Base-by-base conservation (phyloP, 345 rosid genomes). In the Populus pruinosa region DNA sequence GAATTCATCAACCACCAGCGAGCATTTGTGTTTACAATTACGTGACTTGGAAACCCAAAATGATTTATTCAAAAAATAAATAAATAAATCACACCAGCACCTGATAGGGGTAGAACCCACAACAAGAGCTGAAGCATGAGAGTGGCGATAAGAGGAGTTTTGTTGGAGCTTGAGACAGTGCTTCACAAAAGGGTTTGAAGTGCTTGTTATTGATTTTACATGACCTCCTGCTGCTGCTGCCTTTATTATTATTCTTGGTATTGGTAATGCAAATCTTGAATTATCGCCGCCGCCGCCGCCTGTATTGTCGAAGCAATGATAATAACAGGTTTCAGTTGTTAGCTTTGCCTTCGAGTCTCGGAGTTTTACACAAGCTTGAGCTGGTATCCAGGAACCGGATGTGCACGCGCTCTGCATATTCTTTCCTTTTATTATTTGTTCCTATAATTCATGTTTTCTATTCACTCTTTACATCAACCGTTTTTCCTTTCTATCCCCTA, bases 81-180 rank as follows among this genome's bases (percentile, higher is more conserved):
- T 2, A 6, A 33, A 66, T 5, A 69, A 8, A 33, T 25, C 39
- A 50, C 20, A 50, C 41, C 55, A 49, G 21, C 77, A 94, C 98
- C 94, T 91, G 72, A 95, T 92, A 76, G 98, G 94, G 55, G 90
- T 87, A 55, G 91, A 69, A 62, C 99, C 98, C 71, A 95, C 90
- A 81, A 95, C 87, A 33, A 95, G 90, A 86, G 83, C 92, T 66
- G 93, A 89, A 74, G 84, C 83, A 84, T 93, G 93, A 49, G 89
- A 78, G 84, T 91, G 93, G 69, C 99, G 97, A 72, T 95, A 93
- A 77, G 94, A 87, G 49, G 99, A 87, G 89, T 86, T 90, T 55
- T 83, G 91, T 9, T 87, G 88, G 64, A 95, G 98, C 90, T 91
- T 95, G 62, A 91, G 85, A 78, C 99, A 95, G 87, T 93, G 98